phyloP scores from a whole-genome alignment of 352 stramenopile genomes.

The Pythium monospermum region DNA sequence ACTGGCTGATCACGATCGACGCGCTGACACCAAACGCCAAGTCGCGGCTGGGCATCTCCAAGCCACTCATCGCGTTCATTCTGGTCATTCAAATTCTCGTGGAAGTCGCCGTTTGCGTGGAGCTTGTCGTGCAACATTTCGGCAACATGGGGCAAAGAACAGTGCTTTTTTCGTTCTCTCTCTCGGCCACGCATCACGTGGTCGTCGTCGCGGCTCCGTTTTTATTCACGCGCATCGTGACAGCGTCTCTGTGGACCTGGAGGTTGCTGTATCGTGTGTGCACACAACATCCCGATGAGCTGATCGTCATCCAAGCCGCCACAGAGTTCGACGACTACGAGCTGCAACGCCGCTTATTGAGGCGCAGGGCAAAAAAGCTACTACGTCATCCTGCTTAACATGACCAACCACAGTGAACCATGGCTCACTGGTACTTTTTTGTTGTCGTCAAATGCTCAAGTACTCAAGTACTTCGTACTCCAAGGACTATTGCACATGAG shows the following conservation, averaged over 20 bases:
- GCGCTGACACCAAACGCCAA: conserved; percentile 13
- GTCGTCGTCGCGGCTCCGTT: conserved; percentile 6
- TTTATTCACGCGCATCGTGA: conserved; percentile 16
- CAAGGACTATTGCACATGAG: no score
- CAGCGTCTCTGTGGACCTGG: conserved; percentile 7
- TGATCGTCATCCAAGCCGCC: conserved; percentile 18
- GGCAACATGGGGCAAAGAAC: conserved; percentile 3
- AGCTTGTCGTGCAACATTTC: conserved; percentile 12
- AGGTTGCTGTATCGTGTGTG: conserved; percentile 18
- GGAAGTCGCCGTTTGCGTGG: neutral
- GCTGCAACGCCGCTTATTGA: neutral
- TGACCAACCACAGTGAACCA: no score
- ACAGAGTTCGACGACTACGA: conserved; percentile 12
- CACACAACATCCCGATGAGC: conserved; percentile 1
- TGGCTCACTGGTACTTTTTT: no score
- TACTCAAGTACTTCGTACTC: no score
- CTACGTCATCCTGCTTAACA: no score
- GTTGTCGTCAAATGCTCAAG: no score
- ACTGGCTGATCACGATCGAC: conserved; percentile 16
- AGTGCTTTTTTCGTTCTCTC: neutral
- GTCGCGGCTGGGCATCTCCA: conserved; percentile 8
- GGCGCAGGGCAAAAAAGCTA: no score
- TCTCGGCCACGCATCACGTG: neutral
- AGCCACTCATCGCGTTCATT: neutral
- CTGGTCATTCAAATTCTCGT: neutral